These are phyloP conservation scores for Amesomyces nigricolor DNA, from an alignment of 2,329 filamentous ascomycete genomes.

Conservation along the genomic window DNA sequence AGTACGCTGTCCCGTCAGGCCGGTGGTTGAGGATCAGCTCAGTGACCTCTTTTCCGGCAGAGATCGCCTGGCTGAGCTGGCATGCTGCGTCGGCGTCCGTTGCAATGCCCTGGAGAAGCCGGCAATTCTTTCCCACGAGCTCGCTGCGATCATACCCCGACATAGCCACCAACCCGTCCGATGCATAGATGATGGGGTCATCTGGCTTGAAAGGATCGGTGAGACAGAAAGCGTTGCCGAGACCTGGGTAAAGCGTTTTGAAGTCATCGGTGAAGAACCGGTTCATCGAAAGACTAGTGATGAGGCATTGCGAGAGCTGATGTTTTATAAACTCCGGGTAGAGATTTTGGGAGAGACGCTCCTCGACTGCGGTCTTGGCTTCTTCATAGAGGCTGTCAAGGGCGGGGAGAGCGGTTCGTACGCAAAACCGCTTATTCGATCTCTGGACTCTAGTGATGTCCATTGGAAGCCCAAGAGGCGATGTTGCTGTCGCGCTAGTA, in stretches of 20 bases:
- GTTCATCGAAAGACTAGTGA: slow-evolving; percentile 37
- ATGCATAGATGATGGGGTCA: slow-evolving; percentile 46
- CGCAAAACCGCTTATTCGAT: slow-evolving; percentile 42
- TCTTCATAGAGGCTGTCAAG: slow-evolving; percentile 39
- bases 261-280: slow-evolving; percentile 26
- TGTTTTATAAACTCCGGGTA: slow-evolving; percentile 47
- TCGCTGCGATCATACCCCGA: slow-evolving; percentile 44
- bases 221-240: slow-evolving; percentile 54
- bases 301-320: slow-evolving; percentile 43
- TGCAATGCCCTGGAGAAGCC: slow-evolving; percentile 41
- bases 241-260: slow-evolving; percentile 42
- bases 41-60: slow-evolving; percentile 36
- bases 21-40: slow-evolving; percentile 45
- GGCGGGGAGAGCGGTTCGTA: slow-evolving; percentile 40
- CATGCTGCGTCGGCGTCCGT: slow-evolving; percentile 36
- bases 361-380: slow-evolving; percentile 37
- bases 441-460: slow-evolving; percentile 39
- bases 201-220: slow-evolving; percentile 46
- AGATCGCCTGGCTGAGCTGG: slow-evolving; percentile 36
- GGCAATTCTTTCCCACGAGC: slow-evolving; percentile 43
- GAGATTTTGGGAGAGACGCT: slow-evolving; percentile 37
- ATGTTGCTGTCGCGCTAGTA: slow-evolving; percentile 36
- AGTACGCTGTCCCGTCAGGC: slow-evolving; percentile 46
- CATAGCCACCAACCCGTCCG: slow-evolving; percentile 45
- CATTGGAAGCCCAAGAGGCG: slow-evolving; percentile 39